phyloP scores from a whole-genome alignment of 768 basidiomycete species.

The Suillus weaverae region DNA sequence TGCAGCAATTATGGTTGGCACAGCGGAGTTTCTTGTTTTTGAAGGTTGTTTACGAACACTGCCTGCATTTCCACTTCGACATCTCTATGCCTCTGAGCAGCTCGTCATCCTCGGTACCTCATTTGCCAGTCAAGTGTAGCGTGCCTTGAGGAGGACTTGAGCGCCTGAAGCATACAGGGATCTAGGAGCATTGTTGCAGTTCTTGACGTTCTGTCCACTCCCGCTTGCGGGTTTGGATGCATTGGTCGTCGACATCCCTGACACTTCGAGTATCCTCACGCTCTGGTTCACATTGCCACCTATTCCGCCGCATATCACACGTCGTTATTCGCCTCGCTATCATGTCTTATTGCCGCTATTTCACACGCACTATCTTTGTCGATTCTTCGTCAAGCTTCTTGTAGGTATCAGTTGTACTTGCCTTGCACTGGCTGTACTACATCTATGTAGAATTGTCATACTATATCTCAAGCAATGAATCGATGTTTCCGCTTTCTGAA shows the following conservation, averaged over 20 bases:
- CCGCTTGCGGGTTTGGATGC: constrained; percentile 31
- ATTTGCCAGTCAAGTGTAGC: constrained; percentile 40
- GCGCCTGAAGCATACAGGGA: constrained; percentile 19
- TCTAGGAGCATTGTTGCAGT: constrained; percentile 10
- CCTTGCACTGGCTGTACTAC: constrained; percentile 29
- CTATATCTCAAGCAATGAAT: constrained; percentile 12
- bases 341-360: constrained; percentile 20
- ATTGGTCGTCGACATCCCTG: constrained; percentile 16
- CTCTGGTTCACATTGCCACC: constrained; percentile 26
- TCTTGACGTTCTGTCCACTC: constrained; percentile 12
- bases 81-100: constrained; percentile 17
- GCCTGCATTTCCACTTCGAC: constrained; percentile 19
- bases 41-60: constrained; percentile 25
- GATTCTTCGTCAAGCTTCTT: constrained; percentile 23
- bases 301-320: constrained; percentile 17
- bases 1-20: constrained; percentile 26
- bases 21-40: constrained; percentile 26
- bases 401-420: constrained; percentile 36
- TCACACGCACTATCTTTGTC: constrained; percentile 17
- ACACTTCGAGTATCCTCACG: constrained; percentile 27
- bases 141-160: constrained; percentile 24
- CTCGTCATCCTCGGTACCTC: constrained; percentile 25
- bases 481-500: constrained; percentile 3
- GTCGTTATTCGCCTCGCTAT: constrained; percentile 12
- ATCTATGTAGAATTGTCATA: constrained; percentile 30